phyloP scores from a whole-genome alignment of 305 asterid species.

The Plantago lanceolata region DNA sequence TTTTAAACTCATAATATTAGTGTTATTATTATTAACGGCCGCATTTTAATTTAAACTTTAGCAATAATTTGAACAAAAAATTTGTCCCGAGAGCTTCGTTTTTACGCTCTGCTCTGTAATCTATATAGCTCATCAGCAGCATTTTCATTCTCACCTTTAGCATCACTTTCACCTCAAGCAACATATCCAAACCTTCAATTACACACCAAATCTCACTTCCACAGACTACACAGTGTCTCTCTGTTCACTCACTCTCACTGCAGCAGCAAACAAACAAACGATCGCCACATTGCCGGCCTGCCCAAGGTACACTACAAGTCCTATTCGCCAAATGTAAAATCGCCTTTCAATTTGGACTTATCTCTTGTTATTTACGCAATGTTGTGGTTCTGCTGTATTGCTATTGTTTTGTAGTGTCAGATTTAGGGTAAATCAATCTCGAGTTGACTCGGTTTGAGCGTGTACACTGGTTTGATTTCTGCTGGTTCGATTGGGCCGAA shows the following conservation, averaged over 20 bases:
- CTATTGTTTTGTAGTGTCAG: constrained; percentile 25
- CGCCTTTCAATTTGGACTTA: neutral
- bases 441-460: constrained; percentile 30
- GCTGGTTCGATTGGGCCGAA: neutral
- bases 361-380: constrained; percentile 3
- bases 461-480: constrained; percentile 23
- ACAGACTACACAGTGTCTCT: constrained; percentile 26
- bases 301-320: neutral
- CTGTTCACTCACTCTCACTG: constrained; percentile 22
- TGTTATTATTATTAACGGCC: too few species aligned
- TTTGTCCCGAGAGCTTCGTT: neutral
- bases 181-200: constrained; percentile 14
- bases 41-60: neutral
- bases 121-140: too few species aligned
- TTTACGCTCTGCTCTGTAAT: constrained; percentile 2
- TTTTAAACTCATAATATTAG: too few species aligned
- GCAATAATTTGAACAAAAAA: too few species aligned
- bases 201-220: too few species aligned
- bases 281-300: constrained; percentile 38
- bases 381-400: constrained; percentile 28
- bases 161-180: constrained; percentile 23
- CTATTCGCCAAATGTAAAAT: neutral
- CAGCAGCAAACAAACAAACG: neutral
- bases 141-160: constrained; percentile 13
- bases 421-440: constrained; percentile 15